A percentile compares a stretch with the other conserved stretches of the same genome.
These are phyloP conservation scores for Colletotrichum theobromicola DNA, from an alignment of 2,329 filamentous ascomycete genomes.

Conservation along the genomic window DNA sequence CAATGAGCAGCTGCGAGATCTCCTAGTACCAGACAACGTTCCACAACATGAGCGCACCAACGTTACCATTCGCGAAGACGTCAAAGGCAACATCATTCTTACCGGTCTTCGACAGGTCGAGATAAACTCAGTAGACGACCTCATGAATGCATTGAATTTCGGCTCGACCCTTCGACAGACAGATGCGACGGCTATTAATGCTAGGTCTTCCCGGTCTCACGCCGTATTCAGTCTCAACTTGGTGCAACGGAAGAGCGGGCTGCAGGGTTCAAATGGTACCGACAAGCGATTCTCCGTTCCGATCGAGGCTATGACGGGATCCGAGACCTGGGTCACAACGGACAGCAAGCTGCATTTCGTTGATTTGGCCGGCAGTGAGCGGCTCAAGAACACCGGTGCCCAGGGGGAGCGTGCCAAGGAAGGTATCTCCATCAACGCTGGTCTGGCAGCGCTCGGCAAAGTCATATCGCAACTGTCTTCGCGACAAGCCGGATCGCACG, in stretches of 20 bases:
- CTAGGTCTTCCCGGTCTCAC: slow-evolving; percentile 95
- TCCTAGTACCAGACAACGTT: slow-evolving; percentile 79
- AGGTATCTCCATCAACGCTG: slow-evolving; percentile 97
- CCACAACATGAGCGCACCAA: slow-evolving; percentile 72
- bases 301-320: slow-evolving; percentile 76
- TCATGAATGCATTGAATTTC: slow-evolving; percentile 87
- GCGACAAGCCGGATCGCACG: slow-evolving; percentile 83
- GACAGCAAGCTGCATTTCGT: slow-evolving; percentile 99
- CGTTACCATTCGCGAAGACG: slow-evolving; percentile 94
- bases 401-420: slow-evolving; percentile 94
- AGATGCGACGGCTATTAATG: slow-evolving; percentile 96
- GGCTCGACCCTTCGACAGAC: slow-evolving; percentile 95
- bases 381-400: slow-evolving; percentile 95
- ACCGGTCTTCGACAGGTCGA: slow-evolving; percentile 88
- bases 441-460: slow-evolving; percentile 92
- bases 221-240: slow-evolving; percentile 97
- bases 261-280: slow-evolving; percentile 54
- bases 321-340: slow-evolving; percentile 77
- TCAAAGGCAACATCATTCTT: slow-evolving; percentile 91
- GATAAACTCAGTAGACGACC: slow-evolving; percentile 89
- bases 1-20: slow-evolving; percentile 92
- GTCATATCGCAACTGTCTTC: slow-evolving; percentile 98
- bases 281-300: slow-evolving; percentile 92
- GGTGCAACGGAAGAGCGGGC: slow-evolving; percentile 77
- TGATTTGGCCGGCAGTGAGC: slow-evolving; percentile 94